Percentiles rank a stretch among this genome's conserved stretches.
phyloP scores from a whole-genome alignment of 768 basidiomycete species.

The Pleurotus platypus region DNA sequence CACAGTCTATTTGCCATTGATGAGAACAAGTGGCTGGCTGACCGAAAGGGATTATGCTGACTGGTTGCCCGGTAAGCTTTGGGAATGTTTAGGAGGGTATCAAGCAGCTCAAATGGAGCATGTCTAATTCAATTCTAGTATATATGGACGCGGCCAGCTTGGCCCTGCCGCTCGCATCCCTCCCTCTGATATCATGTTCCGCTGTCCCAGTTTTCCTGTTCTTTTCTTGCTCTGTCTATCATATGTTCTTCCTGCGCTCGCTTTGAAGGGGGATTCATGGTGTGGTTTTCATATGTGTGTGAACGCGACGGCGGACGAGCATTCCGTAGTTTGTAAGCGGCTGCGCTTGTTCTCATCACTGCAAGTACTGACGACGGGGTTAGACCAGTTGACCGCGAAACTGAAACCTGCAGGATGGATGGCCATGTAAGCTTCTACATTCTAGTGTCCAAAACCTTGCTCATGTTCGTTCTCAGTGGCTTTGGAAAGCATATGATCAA shows the following conservation, averaged over 20 bases:
- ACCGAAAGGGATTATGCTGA: not conserved
- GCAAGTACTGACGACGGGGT: conserved; percentile 1
- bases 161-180: not conserved
- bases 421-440: conserved; percentile 36
- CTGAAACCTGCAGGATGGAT: conserved; percentile 47
- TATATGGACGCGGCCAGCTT: not conserved
- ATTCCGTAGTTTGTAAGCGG: conserved; percentile 39
- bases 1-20: not conserved
- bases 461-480: conserved; percentile 29
- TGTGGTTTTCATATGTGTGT: conserved; percentile 45
- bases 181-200: conserved; percentile 2
- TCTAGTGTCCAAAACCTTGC: not conserved
- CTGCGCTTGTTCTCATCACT: not conserved
- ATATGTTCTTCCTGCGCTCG: conserved; percentile 15
- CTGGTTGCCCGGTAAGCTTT: not conserved
- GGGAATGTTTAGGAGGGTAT: not conserved
- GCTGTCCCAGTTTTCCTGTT: not conserved
- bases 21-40: not conserved
- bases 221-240: not conserved
- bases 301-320: conserved; percentile 39
- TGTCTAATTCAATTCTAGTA: not conserved
- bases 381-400: conserved; percentile 42
- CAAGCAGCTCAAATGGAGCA: conserved; percentile 5
- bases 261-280: conserved; percentile 39
- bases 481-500: conserved; percentile 48